Conservation (phyloP, 2,329 filamentous ascomycete genomes). For the Ophiobolus disseminans region DNA sequence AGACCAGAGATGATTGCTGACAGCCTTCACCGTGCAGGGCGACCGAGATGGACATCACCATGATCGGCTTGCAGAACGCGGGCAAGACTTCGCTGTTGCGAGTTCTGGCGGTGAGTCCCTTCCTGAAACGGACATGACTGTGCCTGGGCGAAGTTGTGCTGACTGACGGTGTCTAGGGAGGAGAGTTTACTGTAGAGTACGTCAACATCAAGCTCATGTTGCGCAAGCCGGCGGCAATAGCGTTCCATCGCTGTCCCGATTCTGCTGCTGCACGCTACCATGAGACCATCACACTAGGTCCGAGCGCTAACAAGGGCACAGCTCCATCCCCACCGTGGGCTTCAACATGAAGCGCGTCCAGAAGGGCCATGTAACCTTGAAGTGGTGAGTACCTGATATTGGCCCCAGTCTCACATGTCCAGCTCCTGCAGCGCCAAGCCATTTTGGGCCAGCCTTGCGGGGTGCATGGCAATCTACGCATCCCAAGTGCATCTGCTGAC, state of each 20-base stretch:
- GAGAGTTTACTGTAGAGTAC: conserved; percentile 99
- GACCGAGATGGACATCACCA: conserved; percentile 99
- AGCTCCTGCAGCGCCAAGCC: conserved; percentile 47
- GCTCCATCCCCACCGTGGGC: conserved; percentile 96
- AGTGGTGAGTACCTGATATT: conserved; percentile 69
- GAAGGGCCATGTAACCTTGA: conserved; percentile 96
- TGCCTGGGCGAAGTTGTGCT: conserved; percentile 34
- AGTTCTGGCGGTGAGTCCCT: conserved; percentile 84
- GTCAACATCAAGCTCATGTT: conserved; percentile 51
- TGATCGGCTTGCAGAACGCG: conserved; percentile 97
- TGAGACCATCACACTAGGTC: conserved; percentile 33
- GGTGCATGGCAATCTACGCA: conserved; percentile 38
- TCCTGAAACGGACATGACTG: conserved; percentile 41
- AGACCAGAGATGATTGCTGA: conserved; percentile 27
- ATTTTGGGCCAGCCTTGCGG: conserved; percentile 38
- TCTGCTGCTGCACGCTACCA: conserved; percentile 40
- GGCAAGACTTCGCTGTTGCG: conserved; percentile 95
- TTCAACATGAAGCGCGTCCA: conserved; percentile 99
- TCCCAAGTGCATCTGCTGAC: conserved; percentile 45
- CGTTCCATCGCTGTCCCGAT: conserved; percentile 35
- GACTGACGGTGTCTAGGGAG: conserved; percentile 69
- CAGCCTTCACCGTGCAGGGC: conserved; percentile 67
- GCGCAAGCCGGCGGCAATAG: conserved; percentile 34
- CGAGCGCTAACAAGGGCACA: conserved; percentile 59
- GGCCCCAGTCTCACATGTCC: conserved; percentile 45